phyloP scores from a whole-genome alignment of 1,284 basidiomycete genomes.

The Ceratobasidium sp. region DNA sequence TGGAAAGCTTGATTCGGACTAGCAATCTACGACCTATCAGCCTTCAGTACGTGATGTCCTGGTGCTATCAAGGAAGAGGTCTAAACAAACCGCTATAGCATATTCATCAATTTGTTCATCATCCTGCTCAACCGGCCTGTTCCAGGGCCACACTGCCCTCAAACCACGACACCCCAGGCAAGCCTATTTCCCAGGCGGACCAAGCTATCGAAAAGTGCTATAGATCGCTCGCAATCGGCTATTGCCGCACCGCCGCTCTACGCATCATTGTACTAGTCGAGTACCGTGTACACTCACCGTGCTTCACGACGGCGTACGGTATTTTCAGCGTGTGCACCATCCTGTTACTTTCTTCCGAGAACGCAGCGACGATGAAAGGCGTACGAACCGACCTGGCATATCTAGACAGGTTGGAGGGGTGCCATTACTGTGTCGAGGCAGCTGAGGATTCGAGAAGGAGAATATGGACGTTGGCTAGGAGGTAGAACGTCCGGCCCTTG shows the following conservation, averaged over 20 bases:
- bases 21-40: conserved; percentile 10
- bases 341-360: conserved; percentile 22
- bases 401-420: conserved; percentile 15
- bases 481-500: conserved; percentile 20
- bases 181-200: background rate
- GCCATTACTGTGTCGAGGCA: conserved; percentile 14
- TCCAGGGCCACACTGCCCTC: conserved; percentile 3
- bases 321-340: conserved; percentile 39
- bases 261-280: conserved; percentile 22
- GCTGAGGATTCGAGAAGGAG: conserved; percentile 35
- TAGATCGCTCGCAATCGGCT: conserved; percentile 29
- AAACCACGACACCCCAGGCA: background rate
- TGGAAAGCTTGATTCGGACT: background rate
- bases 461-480: conserved; percentile 28
- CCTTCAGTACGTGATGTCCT: conserved; percentile 13
- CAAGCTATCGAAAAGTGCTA: conserved; percentile 21
- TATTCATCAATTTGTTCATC: conserved; percentile 37
- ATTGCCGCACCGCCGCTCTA: conserved; percentile 35
- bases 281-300: conserved; percentile 30
- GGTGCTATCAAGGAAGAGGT: background rate
- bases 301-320: conserved; percentile 26
- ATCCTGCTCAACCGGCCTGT: conserved; percentile 35
- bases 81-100: background rate
- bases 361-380: conserved; percentile 30
- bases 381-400: conserved; percentile 15